Base-by-base conservation (phyloP, 106 monocot species). In the Dioscorea dumetorum region DNA sequence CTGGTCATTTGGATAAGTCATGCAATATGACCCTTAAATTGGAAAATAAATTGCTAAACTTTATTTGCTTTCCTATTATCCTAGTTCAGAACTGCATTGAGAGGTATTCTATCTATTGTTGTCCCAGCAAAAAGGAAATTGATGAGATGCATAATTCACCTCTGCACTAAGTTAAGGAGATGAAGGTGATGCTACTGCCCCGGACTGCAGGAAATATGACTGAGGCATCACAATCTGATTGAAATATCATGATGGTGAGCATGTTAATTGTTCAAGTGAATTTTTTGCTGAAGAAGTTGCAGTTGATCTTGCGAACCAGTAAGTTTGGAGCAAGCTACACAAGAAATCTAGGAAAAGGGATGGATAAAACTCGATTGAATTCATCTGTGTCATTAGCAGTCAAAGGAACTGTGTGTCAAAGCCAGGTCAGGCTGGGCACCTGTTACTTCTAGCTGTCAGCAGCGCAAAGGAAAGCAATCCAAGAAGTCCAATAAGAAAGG, bases 1-100 rank as follows among this genome's bases (percentile, higher is more conserved):
- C 76, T 70, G 67, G 66, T 5, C 31, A 51, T 23, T 75, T 53
- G 67, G 73, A 76, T 22, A 68, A 74, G 48, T 77, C 85, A 22
- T 15, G 60, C 5, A 18, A 54, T 18, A 19, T 80, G 4, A 28
- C 28, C 28, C 1, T 1, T 28, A 28, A 28, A 28, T 28, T 28
- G 28, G 3, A 54, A 54, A 16, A 8, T 16, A 54, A 18, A 54
- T 19, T 54, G 15, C 1, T 13, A 1, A 17, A 51, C 51, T 13
- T 12, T 28, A 51, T 51, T 51, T 51, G 51, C 12, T 51, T 12
- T 4, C 12, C 12, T 17, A 2, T 51, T 51, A 17, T 51, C 51
- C 14, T 51, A 51, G 51, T 51, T 51, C 14, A 51, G 1, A 51
- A 51, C 17, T 4, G 4, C 1, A 51, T 12, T 13, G 17, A 51